Conservation (phyloP, 2,329 filamentous ascomycete genomes). For the Hymenoscyphus occultus region DNA sequence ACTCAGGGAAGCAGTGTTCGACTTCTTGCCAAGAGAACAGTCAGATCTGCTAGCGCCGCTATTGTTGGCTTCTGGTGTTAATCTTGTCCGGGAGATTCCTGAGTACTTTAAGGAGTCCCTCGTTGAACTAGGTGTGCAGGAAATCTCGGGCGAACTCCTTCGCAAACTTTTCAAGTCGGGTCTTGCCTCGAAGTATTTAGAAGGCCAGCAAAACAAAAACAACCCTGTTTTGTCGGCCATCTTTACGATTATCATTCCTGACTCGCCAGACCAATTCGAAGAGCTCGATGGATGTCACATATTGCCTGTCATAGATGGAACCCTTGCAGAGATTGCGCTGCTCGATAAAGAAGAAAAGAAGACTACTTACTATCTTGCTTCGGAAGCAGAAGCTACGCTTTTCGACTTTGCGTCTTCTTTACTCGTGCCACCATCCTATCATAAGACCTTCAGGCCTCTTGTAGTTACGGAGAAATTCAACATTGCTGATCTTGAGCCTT, state of each 20-base stretch:
- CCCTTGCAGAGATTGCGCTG: constrained; percentile 17
- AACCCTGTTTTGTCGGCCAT: too few relatives aligned
- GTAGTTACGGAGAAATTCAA: constrained; percentile 26
- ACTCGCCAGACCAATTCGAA: constrained; percentile 10
- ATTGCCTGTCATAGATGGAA: constrained; percentile 29
- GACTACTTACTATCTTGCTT: constrained; percentile 20
- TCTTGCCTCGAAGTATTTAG: background rate
- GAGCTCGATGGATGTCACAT: constrained; percentile 31
- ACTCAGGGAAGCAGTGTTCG: constrained; percentile 27
- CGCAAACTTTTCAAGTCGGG: constrained; percentile 22
- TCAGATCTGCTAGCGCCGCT: constrained; percentile 21
- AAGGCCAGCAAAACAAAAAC: too few relatives aligned
- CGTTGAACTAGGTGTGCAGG: constrained; percentile 11
- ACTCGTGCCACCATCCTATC: constrained; percentile 14
- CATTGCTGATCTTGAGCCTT: constrained; percentile 19
- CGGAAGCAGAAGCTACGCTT: constrained; percentile 22
- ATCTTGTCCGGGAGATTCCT: constrained; percentile 24
- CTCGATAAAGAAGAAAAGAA: background rate
- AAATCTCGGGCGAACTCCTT: constrained; percentile 21
- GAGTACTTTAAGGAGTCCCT: constrained; percentile 15
- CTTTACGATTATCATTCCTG: constrained; percentile 17
- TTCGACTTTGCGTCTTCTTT: constrained; percentile 28
- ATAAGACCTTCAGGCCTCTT: constrained; percentile 7
- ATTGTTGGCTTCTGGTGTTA: constrained; percentile 17
- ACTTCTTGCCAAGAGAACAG: constrained; percentile 20